Percentiles rank a stretch among this genome's conserved stretches.
Evolutionary conservation across 306 rosid species (phyloP).

Genomic region (Oemleria cerasiformis): DNA sequence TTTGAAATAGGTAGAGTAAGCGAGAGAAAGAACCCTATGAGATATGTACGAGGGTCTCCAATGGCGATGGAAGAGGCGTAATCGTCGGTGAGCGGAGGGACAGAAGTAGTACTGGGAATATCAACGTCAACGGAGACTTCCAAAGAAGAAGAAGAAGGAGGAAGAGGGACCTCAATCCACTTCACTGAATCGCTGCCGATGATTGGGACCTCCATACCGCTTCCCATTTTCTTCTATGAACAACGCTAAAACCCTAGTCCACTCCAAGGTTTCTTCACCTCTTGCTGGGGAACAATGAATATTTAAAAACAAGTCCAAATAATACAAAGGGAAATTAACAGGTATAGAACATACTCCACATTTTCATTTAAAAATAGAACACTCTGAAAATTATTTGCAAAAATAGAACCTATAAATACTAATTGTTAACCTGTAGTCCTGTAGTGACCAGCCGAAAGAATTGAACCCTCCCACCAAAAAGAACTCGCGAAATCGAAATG

Average conservation of each 20-base stretch:
- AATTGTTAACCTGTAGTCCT: too few species aligned
- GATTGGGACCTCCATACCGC: conserved; percentile 72
- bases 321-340: too few species aligned
- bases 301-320: too few species aligned
- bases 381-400: too few species aligned
- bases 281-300: too few species aligned
- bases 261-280: too few species aligned
- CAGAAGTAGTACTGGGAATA: conserved; percentile 14
- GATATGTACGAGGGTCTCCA: conserved; percentile 61
- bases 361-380: too few species aligned
- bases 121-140: neutral
- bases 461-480: too few species aligned
- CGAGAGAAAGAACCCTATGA: conserved; percentile 51
- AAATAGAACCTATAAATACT: too few species aligned
- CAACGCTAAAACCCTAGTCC: neutral
- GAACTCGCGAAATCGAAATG: too few species aligned
- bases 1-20: neutral
- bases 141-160: conserved; percentile 38
- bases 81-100: conserved; percentile 45
- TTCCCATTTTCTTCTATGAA: neutral
- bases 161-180: conserved; percentile 57
- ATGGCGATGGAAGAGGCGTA: conserved; percentile 58
- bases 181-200: conserved; percentile 62
- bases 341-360: too few species aligned
- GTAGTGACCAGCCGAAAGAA: too few species aligned